A percentile compares a stretch with the other conserved stretches of the same genome.
Evolutionary conservation across 768 basidiomycete species (phyloP).

Genomic region (Nidularia sp.): DNA sequence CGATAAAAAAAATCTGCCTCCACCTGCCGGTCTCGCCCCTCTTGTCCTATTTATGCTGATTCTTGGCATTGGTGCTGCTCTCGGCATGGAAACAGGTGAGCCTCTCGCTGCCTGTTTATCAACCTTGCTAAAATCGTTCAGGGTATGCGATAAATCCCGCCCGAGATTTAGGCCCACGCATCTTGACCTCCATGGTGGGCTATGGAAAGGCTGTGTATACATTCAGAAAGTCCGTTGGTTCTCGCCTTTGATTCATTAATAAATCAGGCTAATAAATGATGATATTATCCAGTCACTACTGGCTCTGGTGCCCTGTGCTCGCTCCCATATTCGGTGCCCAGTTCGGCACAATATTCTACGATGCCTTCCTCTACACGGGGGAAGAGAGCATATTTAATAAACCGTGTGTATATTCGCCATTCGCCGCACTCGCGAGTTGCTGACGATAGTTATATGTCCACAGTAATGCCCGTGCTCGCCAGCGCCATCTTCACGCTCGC

Average conservation of each 20-base stretch:
- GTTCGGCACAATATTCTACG: slow-evolving; percentile 49
- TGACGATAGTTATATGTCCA: not conserved
- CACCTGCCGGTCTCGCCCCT: slow-evolving; percentile 48
- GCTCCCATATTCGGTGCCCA: slow-evolving; percentile 55
- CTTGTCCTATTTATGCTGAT: slow-evolving; percentile 52
- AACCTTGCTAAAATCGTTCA: slow-evolving; percentile 1
- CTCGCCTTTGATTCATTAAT: too few relatives aligned
- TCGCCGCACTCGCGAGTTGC: not conserved
- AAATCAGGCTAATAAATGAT: too few relatives aligned
- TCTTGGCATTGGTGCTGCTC: slow-evolving; percentile 49
- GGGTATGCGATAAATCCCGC: slow-evolving; percentile 33
- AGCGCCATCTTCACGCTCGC: slow-evolving; percentile 4
- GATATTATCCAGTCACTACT: slow-evolving; percentile 48
- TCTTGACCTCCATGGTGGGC: slow-evolving; percentile 64
- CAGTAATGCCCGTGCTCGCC: slow-evolving; percentile 8
- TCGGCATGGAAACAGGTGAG: slow-evolving; percentile 59
- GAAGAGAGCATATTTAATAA: slow-evolving; percentile 49
- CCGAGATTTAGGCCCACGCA: slow-evolving; percentile 49
- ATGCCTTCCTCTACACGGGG: slow-evolving; percentile 52
- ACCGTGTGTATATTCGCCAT: slow-evolving; percentile 29
- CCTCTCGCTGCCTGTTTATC: not conserved
- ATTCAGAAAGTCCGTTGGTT: slow-evolving; percentile 28
- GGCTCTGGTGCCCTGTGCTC: slow-evolving; percentile 64
- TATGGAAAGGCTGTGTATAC: slow-evolving; percentile 42
- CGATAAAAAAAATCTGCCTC: slow-evolving; percentile 49